Conservation (phyloP, 306 rosid genomes). For the Pterocarpus macrocarpus region DNA sequence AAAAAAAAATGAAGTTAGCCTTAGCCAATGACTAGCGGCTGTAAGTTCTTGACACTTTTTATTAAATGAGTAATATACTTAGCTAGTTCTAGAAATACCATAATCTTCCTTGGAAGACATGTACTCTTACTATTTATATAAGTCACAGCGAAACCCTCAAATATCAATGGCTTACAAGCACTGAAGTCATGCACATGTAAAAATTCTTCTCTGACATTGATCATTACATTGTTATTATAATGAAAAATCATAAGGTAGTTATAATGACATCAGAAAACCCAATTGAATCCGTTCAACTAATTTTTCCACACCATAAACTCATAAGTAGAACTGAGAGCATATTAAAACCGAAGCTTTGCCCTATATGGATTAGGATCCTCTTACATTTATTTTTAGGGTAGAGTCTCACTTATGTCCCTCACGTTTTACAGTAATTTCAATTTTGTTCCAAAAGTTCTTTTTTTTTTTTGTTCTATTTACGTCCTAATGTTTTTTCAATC, state of each 20-base stretch:
- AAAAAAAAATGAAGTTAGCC: constrained; percentile 5
- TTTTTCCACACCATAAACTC: background rate
- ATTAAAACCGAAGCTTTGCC: too few species aligned
- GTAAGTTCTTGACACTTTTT: background rate
- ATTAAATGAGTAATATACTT: background rate
- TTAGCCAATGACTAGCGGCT: background rate
- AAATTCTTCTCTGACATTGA: background rate
- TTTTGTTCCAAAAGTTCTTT: too few species aligned
- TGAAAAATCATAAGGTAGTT: background rate
- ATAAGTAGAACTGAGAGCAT: too few species aligned
- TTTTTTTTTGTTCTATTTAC: too few species aligned
- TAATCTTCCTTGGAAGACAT: constrained; percentile 4
- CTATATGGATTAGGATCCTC: too few species aligned
- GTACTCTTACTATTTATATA: background rate
- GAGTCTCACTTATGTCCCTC: too few species aligned
- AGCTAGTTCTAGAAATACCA: background rate
- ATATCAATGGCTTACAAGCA: constrained; percentile 4
- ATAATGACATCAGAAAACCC: constrained; percentile 11
- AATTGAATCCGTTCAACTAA: constrained; percentile 16
- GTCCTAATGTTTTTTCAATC: too few species aligned
- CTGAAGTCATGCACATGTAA: background rate
- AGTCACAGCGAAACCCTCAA: background rate
- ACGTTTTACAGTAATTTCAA: too few species aligned
- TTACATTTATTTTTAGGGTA: too few species aligned
- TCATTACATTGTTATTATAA: background rate